These are phyloP conservation scores for Canavalia ensiformis DNA, from an alignment of 306 rosid genomes.

Conservation along the genomic window DNA sequence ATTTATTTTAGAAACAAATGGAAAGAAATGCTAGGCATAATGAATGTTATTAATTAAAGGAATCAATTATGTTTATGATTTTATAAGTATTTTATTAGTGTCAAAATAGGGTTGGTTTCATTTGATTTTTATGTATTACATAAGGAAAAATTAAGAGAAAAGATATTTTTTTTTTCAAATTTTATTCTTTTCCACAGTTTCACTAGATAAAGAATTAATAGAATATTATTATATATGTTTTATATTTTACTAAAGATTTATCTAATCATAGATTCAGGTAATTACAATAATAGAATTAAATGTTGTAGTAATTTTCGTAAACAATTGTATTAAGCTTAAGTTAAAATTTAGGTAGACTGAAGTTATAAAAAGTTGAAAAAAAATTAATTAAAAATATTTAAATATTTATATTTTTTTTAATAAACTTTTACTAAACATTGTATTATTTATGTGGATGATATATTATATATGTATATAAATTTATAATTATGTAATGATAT, in stretches of 20 bases:
- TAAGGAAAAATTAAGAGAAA: not conserved
- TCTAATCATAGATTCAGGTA: no score
- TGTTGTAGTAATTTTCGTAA: not conserved
- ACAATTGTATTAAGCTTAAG: not conserved
- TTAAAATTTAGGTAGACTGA: not conserved
- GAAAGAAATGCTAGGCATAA: no score
- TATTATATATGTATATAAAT: no score
- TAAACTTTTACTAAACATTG: not conserved
- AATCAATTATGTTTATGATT: not conserved
- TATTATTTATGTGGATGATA: no score
- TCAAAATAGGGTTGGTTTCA: not conserved
- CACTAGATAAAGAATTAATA: not conserved
- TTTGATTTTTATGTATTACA: not conserved
- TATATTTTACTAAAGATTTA: not conserved
- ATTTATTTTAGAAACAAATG: no score
- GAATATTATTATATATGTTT: not conserved
- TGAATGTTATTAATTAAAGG: not conserved
- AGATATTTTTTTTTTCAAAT: not conserved
- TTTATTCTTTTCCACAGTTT: not conserved
- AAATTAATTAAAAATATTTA: not conserved
- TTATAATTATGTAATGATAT: no score
- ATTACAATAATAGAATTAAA: no score
- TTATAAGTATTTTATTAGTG: not conserved
- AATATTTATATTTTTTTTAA: not conserved
- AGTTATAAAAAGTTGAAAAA: not conserved